Evolutionary conservation across 1,284 basidiomycete genomes (phyloP), one percentile per base, ranked within the genome.

Genomic region (Pseudozyma sp.): DNA sequence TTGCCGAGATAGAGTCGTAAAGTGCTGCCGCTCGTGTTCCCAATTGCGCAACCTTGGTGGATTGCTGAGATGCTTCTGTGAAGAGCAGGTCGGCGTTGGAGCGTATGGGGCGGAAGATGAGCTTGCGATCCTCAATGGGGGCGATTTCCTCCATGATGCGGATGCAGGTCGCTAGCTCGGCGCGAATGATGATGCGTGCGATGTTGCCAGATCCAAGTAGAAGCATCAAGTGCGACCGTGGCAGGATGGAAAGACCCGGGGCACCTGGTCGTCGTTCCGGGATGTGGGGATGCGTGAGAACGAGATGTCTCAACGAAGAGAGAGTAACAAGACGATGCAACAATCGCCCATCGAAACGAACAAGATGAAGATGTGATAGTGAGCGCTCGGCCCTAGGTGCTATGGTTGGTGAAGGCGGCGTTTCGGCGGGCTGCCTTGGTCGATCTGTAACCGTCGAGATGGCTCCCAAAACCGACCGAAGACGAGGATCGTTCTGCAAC

Each of bases 331-430:
- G 30, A 14, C 68, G 71, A 45, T 74, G 67, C n/a, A 74, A 53
- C 31, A 74, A 33, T 4, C 67, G 71, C 4, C 62, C 63, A 35
- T 74, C 65, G 17, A 74, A 74, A 37, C 69, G 58, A 53, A 67
- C 67, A 0, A 74, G 63, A 16, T 74, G 71, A 8, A 74, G 56
- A 40, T 69, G 71, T 4, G 71, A 56, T 2, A 74, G 65, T 7
- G 71, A 63, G 35, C 58, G 62, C 40, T 54, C 40, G 2, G 54
- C 51, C 5, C 5, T 17, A 13, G 55, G 14, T 13, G 31, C 39
- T 13, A 39, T 16, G 35, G n/a, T 5, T 39, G 35, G 4, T 30
- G 39, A 42, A 10, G n/a, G 8, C 8, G 50, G 14, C n/a, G 13
- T 8, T 6, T 40, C 39, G 50, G 5, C 5, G 39, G 14, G 42